Evolutionary conservation across 2,329 filamentous ascomycete genomes (phyloP).

Genomic region (Pseudogymnoascus sp.): DNA sequence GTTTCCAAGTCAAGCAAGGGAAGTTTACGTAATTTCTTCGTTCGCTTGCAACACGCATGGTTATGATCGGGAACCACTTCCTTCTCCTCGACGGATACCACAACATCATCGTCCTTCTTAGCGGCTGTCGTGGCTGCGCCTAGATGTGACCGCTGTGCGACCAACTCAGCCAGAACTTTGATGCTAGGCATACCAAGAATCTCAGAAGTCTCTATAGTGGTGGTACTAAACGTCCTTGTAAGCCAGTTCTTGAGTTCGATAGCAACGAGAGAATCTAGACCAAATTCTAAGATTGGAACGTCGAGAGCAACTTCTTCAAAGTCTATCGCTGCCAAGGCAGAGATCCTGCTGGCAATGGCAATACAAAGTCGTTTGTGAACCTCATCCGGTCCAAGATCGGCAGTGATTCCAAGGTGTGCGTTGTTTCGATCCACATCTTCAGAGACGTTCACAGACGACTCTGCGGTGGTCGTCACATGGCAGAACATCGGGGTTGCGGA

Average conservation of each 20-base stretch:
- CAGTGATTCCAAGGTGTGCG: not conserved
- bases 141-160: constrained; percentile 25
- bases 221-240: constrained; percentile 20
- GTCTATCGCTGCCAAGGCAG: constrained; percentile 12
- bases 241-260: constrained; percentile 19
- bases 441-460: not conserved
- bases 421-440: constrained; percentile 12
- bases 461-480: constrained; percentile 12
- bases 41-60: not conserved
- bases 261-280: constrained; percentile 19
- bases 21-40: constrained; percentile 13
- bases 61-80: constrained; percentile 10
- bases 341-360: constrained; percentile 10
- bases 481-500: constrained; percentile 20
- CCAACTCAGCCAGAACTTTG: constrained; percentile 20
- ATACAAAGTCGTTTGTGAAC: not conserved
- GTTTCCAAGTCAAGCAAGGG: constrained; percentile 16
- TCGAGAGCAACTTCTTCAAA: constrained; percentile 12
- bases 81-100: not conserved
- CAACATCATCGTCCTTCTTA: not conserved
- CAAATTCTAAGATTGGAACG: constrained; percentile 11
- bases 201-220: constrained; percentile 26
- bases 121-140: constrained; percentile 3
- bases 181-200: constrained; percentile 25
- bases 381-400: not conserved